phyloP scores from a whole-genome alignment of 202 grass and related monocot species.

The Brachypodium distachyon region DNA sequence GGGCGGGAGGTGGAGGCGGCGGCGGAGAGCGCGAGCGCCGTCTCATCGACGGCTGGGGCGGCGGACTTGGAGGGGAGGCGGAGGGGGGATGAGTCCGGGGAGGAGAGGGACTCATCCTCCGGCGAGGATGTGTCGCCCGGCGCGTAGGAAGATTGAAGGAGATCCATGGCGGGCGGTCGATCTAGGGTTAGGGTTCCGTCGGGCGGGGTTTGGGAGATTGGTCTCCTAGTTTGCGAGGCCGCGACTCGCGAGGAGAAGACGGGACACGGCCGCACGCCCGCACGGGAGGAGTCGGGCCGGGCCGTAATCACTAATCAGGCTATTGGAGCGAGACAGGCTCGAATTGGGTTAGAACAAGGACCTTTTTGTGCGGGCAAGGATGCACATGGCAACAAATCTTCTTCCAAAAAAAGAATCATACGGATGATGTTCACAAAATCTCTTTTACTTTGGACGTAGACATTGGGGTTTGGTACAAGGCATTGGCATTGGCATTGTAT shows the following conservation, averaged over 20 bases:
- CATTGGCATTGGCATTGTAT: too few relatives aligned
- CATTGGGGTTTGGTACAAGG: too few relatives aligned
- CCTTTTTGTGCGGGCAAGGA: too few relatives aligned
- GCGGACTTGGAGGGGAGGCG: slow-evolving; percentile 64
- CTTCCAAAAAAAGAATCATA: too few relatives aligned
- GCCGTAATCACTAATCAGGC: not conserved
- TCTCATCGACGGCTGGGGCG: slow-evolving; percentile 77
- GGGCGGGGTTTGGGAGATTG: not conserved
- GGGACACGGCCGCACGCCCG: too few relatives aligned
- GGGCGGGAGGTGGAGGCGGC: slow-evolving; percentile 46
- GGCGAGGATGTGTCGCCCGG: slow-evolving; percentile 20
- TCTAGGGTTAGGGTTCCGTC: slow-evolving; percentile 35
- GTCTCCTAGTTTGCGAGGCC: not conserved
- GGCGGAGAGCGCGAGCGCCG: slow-evolving; percentile 64
- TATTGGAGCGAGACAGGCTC: not conserved
- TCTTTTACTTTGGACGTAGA: too few relatives aligned
- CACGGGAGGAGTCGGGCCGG: not conserved
- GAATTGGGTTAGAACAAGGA: not conserved
- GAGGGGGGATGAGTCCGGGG: slow-evolving; percentile 55
- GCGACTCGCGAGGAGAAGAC: not conserved
- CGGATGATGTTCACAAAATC: too few relatives aligned
- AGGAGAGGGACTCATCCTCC: slow-evolving; percentile 33
- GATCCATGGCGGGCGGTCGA: slow-evolving; percentile 55
- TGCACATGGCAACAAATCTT: too few relatives aligned
- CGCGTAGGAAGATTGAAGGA: slow-evolving; percentile 59